Percentiles rank a stretch among this genome's conserved stretches.
Evolutionary conservation across 345 rosid genomes (phyloP).

Genomic region (Salix suchowensis): DNA sequence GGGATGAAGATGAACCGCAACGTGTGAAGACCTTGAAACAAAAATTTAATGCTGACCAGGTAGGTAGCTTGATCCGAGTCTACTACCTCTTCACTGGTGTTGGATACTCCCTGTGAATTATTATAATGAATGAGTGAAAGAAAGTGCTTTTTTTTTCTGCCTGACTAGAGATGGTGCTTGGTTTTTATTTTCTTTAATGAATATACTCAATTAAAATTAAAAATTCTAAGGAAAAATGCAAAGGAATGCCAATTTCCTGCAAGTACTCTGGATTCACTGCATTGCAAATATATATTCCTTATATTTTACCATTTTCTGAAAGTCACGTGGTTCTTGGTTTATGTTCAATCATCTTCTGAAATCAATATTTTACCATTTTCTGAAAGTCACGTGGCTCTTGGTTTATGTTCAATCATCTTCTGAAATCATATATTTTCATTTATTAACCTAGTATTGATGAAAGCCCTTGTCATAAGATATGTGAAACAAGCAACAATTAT

Average conservation of each 20-base stretch:
- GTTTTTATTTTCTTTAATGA: too few species aligned
- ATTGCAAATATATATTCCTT: too few species aligned
- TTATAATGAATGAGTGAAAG: background rate
- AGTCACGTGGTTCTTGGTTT: background rate
- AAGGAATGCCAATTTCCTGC: too few species aligned
- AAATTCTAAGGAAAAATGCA: background rate
- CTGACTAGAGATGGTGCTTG: too few species aligned
- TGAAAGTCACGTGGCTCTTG: too few species aligned
- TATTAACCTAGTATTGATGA: background rate
- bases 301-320: too few species aligned
- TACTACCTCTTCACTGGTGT: background rate
- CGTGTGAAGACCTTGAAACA: conserved; percentile 70
- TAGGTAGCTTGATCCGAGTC: conserved; percentile 14
- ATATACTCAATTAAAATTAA: background rate
- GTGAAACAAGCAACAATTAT: background rate
- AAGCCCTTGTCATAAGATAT: background rate
- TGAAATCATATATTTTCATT: background rate
- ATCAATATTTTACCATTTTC: too few species aligned
- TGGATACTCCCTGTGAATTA: too few species aligned
- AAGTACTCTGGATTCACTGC: too few species aligned
- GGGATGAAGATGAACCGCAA: conserved; percentile 98
- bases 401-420: background rate
- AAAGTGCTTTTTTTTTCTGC: too few species aligned
- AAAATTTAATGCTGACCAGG: conserved; percentile 79
- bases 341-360: background rate